Base-by-base conservation (phyloP, 768 basidiomycete species). In the Agaricus subrufescens region DNA sequence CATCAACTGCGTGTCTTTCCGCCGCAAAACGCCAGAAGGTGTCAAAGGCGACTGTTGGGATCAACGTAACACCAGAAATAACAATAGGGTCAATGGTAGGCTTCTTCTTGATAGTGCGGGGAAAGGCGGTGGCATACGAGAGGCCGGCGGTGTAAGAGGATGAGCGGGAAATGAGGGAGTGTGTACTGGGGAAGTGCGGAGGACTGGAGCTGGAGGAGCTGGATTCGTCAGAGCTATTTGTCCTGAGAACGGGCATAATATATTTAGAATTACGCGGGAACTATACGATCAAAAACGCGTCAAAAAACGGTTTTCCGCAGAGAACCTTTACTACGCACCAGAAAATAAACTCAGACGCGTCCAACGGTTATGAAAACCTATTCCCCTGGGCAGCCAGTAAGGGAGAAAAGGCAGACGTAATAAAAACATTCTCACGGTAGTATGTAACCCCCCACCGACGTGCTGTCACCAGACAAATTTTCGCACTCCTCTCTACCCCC, bases 21-120 rank as follows among this genome's bases (percentile, higher is more conserved):
- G 79, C 77, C 12, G 81, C 76, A 60, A 80, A 79, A 12, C 71
- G 62, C 81, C 81, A 86, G 63, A 86, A 81, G 0, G 82, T 80
- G 63, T 86, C 81, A 54, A 86, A 85, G 12, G 75, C 79, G 30
- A 76, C 69, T 0, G 82, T 82, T 1, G 81, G 76, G 39, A 63
- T 61, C 23, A 82, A 73, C 7, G 58, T 60, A 12, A 73, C 63
- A 14, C 76, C 75, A 29, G 65, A 69, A 46, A 84, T 61, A 42
- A 60, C 71, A 57, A 79, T 70, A 29, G 63, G 31, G 14, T 4
- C 8, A 19, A 30, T 29, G 10, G 12, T 31, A 43, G 19, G 31
- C 47, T 42, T 49, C 54, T 4, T 46, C 26, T 27, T 42, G 46
- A 29, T 46, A n/a, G 25, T 10, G 12, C 31, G 39, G 12, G 15